These are phyloP conservation scores for Candida boleticola DNA, from an alignment of 805 yeast species.

Conservation along the genomic window DNA sequence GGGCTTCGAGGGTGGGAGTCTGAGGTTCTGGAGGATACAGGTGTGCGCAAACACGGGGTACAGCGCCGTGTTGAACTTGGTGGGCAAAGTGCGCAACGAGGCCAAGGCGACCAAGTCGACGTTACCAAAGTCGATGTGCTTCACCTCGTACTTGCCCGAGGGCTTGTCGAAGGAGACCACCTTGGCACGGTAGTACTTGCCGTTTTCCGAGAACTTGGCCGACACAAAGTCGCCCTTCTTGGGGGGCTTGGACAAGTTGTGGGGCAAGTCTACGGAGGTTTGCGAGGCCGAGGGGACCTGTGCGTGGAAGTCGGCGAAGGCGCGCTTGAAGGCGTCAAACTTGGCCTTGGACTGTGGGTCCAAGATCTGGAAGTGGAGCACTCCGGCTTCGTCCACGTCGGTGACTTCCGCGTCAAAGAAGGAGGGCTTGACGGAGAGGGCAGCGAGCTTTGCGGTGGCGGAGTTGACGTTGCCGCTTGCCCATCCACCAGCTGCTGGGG, in stretches of 20 bases:
- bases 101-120: constrained; percentile 42
- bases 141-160: constrained; percentile 45
- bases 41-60: constrained; percentile 56
- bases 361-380: constrained; percentile 45
- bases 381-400: constrained; percentile 44
- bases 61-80: constrained; percentile 38
- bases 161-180: constrained; percentile 47
- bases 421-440: constrained; percentile 28
- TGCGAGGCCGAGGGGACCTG: constrained; percentile 35
- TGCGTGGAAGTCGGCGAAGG: constrained; percentile 45
- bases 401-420: constrained; percentile 55
- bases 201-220: constrained; percentile 50
- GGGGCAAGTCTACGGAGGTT: constrained; percentile 37
- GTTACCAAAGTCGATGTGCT: constrained; percentile 63
- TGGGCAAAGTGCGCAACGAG: constrained; percentile 52
- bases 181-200: constrained; percentile 58
- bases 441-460: constrained; percentile 2
- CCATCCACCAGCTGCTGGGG: constrained; percentile 3
- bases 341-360: constrained; percentile 35
- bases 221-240: constrained; percentile 60
- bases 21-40: constrained; percentile 51
- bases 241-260: constrained; percentile 37
- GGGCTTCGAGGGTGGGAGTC: constrained; percentile 56
- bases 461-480: not conserved
- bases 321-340: constrained; percentile 44